These are phyloP conservation scores for Fusarium sp. DNA, from an alignment of 2,329 filamentous ascomycete species.

Conservation along the genomic window DNA sequence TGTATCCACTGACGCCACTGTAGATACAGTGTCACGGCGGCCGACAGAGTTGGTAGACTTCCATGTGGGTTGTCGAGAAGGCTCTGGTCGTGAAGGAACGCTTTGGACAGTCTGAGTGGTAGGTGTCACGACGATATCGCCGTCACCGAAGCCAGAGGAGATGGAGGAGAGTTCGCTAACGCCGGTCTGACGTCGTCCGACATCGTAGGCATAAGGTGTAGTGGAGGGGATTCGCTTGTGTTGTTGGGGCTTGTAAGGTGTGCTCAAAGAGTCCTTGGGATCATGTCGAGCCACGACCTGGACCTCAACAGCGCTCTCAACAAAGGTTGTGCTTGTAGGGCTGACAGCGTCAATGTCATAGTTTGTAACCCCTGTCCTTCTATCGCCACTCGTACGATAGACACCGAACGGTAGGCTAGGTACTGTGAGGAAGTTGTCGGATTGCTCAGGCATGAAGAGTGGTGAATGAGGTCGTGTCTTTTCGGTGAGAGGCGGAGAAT, in stretches of 20 bases:
- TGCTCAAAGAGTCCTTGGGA: constrained; percentile 25
- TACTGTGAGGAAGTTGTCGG: constrained; percentile 39
- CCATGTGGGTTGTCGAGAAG: constrained; percentile 29
- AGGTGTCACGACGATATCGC: constrained; percentile 64
- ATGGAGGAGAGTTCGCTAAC: constrained; percentile 68
- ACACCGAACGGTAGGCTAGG: constrained; percentile 35
- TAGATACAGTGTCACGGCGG: constrained; percentile 64
- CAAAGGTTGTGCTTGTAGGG: constrained; percentile 41
- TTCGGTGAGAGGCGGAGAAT: constrained; percentile 29
- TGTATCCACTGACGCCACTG: constrained; percentile 64
- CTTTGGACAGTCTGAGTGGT: constrained; percentile 32
- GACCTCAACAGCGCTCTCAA: constrained; percentile 38
- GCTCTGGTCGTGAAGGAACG: constrained; percentile 28
- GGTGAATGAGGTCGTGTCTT: constrained; percentile 31
- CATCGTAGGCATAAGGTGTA: constrained; percentile 33
- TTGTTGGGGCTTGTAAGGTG: constrained; percentile 22
- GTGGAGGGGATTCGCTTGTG: constrained; percentile 35
- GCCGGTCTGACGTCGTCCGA: constrained; percentile 49
- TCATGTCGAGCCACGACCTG: constrained; percentile 38
- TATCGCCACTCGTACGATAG: constrained; percentile 30
- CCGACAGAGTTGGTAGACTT: constrained; percentile 29
- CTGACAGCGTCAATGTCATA: constrained; percentile 36
- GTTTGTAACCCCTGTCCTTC: constrained; percentile 16
- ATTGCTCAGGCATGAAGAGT: constrained; percentile 37
- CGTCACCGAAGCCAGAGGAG: constrained; percentile 74